Conservation (phyloP, 2,329 filamentous ascomycete genomes). For the Phialophora macrospora region DNA sequence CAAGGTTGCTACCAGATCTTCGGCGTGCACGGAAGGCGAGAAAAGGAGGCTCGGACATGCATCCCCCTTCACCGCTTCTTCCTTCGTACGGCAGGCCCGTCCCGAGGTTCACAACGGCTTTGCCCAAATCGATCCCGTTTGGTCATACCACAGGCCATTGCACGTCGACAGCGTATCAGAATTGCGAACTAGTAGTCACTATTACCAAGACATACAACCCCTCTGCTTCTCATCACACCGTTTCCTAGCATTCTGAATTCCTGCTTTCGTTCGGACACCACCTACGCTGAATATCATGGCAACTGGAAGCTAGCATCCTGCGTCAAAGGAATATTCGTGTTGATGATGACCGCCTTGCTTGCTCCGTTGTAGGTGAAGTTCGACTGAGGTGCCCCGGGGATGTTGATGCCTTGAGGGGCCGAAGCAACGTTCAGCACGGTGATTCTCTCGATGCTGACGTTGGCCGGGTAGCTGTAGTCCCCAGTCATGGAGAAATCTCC, state of each 20-base stretch:
- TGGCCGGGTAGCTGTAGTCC: constrained; percentile 56
- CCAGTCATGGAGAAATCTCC: constrained; percentile 60
- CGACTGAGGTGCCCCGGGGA: constrained; percentile 21
- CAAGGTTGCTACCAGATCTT: constrained; percentile 29
- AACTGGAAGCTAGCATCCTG: constrained; percentile 33
- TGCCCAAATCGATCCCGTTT: not conserved
- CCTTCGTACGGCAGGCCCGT: constrained; percentile 4
- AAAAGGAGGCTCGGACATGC: not conserved
- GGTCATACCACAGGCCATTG: not conserved
- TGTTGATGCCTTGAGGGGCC: constrained; percentile 22
- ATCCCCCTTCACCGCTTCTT: constrained; percentile 14
- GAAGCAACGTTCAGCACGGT: constrained; percentile 43
- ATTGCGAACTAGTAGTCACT: not conserved
- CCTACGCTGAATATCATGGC: constrained; percentile 2
- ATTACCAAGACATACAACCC: not conserved
- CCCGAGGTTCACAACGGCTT: not conserved
- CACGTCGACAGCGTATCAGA: not conserved
- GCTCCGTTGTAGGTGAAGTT: constrained; percentile 31
- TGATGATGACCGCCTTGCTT: constrained; percentile 39
- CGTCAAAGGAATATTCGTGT: constrained; percentile 39
- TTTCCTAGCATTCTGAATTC: not conserved
- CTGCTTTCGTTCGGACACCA: not conserved
- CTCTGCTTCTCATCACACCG: not conserved
- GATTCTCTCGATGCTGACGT: constrained; percentile 44
- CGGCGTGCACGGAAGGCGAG: not conserved